Evolutionary conservation across 1,139 yeast genomes (phyloP).

Genomic region (Taphrina wiesneri): DNA sequence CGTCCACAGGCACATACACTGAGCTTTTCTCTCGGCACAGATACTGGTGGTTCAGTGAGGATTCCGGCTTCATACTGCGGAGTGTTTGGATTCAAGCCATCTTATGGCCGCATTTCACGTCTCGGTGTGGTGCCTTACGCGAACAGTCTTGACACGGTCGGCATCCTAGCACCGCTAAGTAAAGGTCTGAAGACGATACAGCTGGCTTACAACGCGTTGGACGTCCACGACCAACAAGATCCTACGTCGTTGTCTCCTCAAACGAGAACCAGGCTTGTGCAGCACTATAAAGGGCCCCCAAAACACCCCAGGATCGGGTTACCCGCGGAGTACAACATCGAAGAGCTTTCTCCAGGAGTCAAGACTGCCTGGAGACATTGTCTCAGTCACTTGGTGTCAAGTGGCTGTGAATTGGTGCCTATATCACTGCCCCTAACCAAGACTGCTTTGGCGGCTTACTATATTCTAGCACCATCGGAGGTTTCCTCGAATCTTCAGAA

Average conservation of each 20-base stretch:
- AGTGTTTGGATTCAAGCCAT: slow-evolving; percentile 82
- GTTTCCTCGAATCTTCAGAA: slow-evolving; percentile 90
- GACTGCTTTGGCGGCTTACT: slow-evolving; percentile 76
- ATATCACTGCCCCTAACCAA: slow-evolving; percentile 71
- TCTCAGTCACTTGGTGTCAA: slow-evolving; percentile 50
- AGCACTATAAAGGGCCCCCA: slow-evolving; percentile 10
- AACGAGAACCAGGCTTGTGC: slow-evolving; percentile 41
- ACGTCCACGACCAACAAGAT: slow-evolving; percentile 65
- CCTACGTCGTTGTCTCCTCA: slow-evolving; percentile 65
- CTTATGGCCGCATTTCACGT: slow-evolving; percentile 86
- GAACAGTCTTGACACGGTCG: slow-evolving; percentile 92
- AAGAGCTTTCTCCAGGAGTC: slow-evolving; percentile 56
- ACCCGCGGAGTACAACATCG: slow-evolving; percentile 63
- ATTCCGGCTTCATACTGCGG: slow-evolving; percentile 88
- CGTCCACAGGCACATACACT: not conserved
- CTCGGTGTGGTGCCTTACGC: slow-evolving; percentile 94
- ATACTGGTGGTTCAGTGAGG: slow-evolving; percentile 95
- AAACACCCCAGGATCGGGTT: slow-evolving; percentile 60
- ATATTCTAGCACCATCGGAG: slow-evolving; percentile 86
- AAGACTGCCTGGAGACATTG: slow-evolving; percentile 53
- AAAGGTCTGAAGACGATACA: slow-evolving; percentile 45
- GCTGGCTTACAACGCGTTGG: slow-evolving; percentile 51
- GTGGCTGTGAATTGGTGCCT: slow-evolving; percentile 60
- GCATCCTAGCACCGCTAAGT: slow-evolving; percentile 63
- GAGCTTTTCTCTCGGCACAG: slow-evolving; percentile 61